Conservation (phyloP, 176 grass and related monocot species). For the Oryza glaberrima region DNA sequence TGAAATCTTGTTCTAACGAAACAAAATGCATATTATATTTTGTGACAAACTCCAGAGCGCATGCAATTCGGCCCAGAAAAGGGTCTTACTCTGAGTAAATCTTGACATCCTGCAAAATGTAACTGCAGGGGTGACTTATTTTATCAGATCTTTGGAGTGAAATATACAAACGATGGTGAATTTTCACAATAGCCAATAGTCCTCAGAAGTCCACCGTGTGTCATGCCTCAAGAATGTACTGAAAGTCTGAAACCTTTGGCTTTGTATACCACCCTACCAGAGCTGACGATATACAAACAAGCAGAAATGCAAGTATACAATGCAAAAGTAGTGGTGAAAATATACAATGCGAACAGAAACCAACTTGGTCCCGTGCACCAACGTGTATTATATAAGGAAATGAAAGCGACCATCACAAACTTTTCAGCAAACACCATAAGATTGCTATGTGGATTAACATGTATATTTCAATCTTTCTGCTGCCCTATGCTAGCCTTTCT, state of each 20-base stretch:
- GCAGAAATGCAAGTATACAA: neutral
- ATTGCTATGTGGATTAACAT: slow-evolving; percentile 9
- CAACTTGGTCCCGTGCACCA: slow-evolving; percentile 1
- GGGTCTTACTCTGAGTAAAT: neutral
- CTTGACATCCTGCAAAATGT: neutral
- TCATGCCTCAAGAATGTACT: neutral
- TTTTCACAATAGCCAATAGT: neutral
- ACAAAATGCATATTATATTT: too few species aligned
- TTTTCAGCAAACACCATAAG: slow-evolving; percentile 29
- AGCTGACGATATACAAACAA: neutral
- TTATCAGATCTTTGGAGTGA: neutral
- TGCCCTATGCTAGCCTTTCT: slow-evolving; percentile 38
- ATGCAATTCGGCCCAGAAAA: neutral
- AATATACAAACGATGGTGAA: neutral
- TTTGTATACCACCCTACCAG: neutral
- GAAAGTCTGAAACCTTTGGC: neutral
- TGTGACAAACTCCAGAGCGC: too few species aligned
- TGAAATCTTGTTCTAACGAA: too few species aligned
- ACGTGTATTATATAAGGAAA: neutral
- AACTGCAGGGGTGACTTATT: neutral
- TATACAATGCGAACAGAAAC: neutral
- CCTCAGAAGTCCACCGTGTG: neutral
- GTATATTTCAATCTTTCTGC: slow-evolving; percentile 28
- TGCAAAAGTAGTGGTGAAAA: neutral
- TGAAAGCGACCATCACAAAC: slow-evolving; percentile 36